A percentile compares a stretch with the other conserved stretches of the same genome.
Evolutionary conservation across 2,329 filamentous ascomycete species (phyloP).

Genomic region (Ascochyta fabae): DNA sequence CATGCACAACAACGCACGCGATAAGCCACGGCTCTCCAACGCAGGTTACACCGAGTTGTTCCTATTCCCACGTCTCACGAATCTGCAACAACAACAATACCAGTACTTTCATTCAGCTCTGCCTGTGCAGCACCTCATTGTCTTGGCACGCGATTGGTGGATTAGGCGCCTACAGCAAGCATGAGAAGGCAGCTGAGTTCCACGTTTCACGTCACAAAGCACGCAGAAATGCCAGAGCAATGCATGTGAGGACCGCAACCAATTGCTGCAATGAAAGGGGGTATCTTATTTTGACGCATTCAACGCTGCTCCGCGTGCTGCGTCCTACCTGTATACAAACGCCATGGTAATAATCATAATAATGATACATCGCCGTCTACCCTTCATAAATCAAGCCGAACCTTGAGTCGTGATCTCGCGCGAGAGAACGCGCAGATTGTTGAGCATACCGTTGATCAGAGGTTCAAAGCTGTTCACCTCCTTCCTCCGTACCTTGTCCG

Average conservation of each 20-base stretch:
- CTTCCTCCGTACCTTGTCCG: slow-evolving; percentile 63
- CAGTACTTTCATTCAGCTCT: no score
- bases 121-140: no score
- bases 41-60: not conserved
- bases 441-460: slow-evolving; percentile 74
- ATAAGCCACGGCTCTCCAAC: slow-evolving; percentile 15
- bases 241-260: slow-evolving; percentile 3
- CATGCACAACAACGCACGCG: slow-evolving; percentile 15
- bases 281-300: slow-evolving; percentile 40
- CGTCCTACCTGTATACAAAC: slow-evolving; percentile 4
- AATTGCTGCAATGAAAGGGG: slow-evolving; percentile 22
- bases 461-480: slow-evolving; percentile 58
- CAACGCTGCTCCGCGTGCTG: slow-evolving; percentile 34
- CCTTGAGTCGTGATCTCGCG: slow-evolving; percentile 41
- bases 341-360: slow-evolving; percentile 15
- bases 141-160: not conserved
- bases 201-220: slow-evolving; percentile 12
- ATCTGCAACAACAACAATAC: not conserved
- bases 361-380: slow-evolving; percentile 18
- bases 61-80: no score
- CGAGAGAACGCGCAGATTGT: slow-evolving; percentile 61
- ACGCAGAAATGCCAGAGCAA: slow-evolving; percentile 1
- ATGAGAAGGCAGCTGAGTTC: slow-evolving; percentile 6
- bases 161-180: not conserved
- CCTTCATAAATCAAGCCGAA: slow-evolving; percentile 3